Evolutionary conservation across 169 alveolate genomes (phyloP).

Genomic region (Eimeria falciformis): DNA sequence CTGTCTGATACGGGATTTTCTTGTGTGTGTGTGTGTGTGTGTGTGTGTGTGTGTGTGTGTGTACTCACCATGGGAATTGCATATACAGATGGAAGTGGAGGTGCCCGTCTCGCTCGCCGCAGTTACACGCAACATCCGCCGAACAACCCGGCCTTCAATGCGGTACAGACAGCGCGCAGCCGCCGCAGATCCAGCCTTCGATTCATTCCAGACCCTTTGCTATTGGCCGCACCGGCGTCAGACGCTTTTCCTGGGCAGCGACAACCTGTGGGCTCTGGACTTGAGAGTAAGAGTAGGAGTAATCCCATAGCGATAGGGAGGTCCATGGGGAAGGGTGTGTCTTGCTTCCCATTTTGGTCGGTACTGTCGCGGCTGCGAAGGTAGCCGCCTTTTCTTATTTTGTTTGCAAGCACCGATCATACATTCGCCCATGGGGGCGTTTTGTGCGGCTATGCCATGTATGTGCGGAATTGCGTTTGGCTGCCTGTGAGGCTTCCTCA

Average conservation of each 20-base stretch:
- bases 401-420: too few relatives aligned
- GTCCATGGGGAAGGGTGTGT: too few relatives aligned
- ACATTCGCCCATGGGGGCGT: too few relatives aligned
- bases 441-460: too few relatives aligned
- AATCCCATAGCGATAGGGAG: too few relatives aligned
- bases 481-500: not conserved
- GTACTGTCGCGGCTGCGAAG: too few relatives aligned
- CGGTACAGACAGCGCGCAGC: slow-evolving; percentile 39
- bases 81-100: slow-evolving; percentile 3
- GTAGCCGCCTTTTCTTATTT: too few relatives aligned
- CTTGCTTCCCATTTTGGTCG: not conserved
- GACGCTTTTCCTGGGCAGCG: slow-evolving; percentile 41
- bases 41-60: too few relatives aligned
- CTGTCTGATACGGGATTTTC: too few relatives aligned
- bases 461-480: too few relatives aligned
- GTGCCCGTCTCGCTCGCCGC: not conserved
- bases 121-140: not conserved
- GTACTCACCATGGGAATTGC: not conserved
- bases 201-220: not conserved
- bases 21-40: too few relatives aligned
- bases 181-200: slow-evolving; percentile 7
- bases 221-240: not conserved
- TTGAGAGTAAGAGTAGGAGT: not conserved
- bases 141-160: slow-evolving; percentile 3
- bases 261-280: slow-evolving; percentile 37